These are phyloP conservation scores for Thozetella sp. DNA, from an alignment of 495 filamentous ascomycete species.

Conservation along the genomic window DNA sequence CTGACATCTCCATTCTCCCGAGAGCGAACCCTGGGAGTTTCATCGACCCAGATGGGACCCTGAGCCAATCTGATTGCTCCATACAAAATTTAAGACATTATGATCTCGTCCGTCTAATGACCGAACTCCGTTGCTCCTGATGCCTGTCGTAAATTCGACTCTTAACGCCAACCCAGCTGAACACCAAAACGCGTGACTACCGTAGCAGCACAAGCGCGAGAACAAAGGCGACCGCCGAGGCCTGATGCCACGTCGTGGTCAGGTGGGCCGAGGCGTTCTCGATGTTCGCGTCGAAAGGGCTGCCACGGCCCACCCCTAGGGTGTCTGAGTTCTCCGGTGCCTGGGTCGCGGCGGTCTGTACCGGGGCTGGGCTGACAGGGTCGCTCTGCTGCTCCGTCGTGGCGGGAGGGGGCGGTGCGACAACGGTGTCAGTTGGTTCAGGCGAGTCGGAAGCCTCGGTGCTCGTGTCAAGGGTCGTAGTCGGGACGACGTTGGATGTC, in stretches of 20 bases:
- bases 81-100: not conserved
- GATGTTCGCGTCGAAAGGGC: slow-evolving; percentile 22
- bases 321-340: not conserved
- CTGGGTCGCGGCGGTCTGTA: not conserved
- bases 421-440: too few species aligned
- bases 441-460: too few species aligned
- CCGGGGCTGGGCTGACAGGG: not conserved
- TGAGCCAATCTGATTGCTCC: too few species aligned
- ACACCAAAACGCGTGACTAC: not conserved
- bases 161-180: not conserved
- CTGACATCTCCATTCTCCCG: too few species aligned
- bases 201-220: not conserved
- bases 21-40: too few species aligned
- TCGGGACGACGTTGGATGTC: not conserved
- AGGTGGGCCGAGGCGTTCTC: not conserved
- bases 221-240: not conserved
- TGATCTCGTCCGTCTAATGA: not conserved
- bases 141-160: too few species aligned
- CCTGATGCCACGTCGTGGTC: not conserved
- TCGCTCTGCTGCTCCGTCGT: slow-evolving; percentile 2
- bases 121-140: not conserved
- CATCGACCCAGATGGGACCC: too few species aligned
- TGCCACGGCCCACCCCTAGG: slow-evolving; percentile 18
- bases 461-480: not conserved
- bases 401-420: not conserved